Evolutionary conservation across 2,329 filamentous ascomycete genomes (phyloP).

Genomic region (Aspergillus proliferans): DNA sequence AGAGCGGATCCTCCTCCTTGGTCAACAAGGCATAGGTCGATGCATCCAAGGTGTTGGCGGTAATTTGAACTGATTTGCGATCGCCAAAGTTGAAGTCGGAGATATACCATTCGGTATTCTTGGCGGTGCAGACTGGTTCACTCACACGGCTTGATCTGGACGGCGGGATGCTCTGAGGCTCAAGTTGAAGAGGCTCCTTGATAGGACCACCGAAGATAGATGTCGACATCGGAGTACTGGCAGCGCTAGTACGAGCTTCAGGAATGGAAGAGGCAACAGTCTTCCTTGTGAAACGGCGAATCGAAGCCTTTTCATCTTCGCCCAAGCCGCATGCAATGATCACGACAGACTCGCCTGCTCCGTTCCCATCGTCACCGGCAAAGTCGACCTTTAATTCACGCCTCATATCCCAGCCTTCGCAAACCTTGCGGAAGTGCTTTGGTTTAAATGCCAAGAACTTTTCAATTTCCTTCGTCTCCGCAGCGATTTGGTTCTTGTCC

Average conservation of each 20-base stretch:
- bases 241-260: conserved; percentile 7
- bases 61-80: conserved; percentile 57
- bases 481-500: conserved; percentile 61
- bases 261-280: conserved; percentile 9
- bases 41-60: conserved; percentile 63
- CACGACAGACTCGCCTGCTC: conserved; percentile 69
- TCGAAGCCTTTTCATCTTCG: conserved; percentile 47
- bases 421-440: conserved; percentile 69
- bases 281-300: conserved; percentile 56
- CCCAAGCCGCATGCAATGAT: conserved; percentile 68
- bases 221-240: conserved; percentile 14
- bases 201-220: conserved; percentile 49
- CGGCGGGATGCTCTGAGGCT: conserved; percentile 18
- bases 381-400: conserved; percentile 83
- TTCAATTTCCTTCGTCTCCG: conserved; percentile 78
- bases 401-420: conserved; percentile 87
- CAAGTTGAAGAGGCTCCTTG: conserved; percentile 14
- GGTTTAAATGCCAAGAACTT: conserved; percentile 67
- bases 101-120: conserved; percentile 60
- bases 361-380: conserved; percentile 67
- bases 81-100: conserved; percentile 59
- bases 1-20: conserved; percentile 69
- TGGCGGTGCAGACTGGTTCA: conserved; percentile 26
- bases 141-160: conserved; percentile 26
- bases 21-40: conserved; percentile 68